phyloP scores from a whole-genome alignment of 1,284 basidiomycete species.

The Apiotrichum akiyoshidainum region DNA sequence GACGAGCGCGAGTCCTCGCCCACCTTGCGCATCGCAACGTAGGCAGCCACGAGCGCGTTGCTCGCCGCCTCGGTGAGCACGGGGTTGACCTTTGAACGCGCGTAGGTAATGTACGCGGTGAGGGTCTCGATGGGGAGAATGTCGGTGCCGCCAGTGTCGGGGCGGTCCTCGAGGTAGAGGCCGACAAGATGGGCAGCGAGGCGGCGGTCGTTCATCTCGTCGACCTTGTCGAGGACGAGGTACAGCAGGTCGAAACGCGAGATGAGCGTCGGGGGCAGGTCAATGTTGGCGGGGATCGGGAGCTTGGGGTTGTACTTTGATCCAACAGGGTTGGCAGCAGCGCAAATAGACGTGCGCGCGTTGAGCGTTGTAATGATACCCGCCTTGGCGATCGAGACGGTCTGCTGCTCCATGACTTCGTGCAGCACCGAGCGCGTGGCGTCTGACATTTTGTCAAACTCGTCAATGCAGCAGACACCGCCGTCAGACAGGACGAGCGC shows the following conservation, averaged over 20 bases:
- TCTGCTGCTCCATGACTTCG: slow-evolving; percentile 99
- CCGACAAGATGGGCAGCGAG: slow-evolving; percentile 91
- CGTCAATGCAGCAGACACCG: slow-evolving; percentile 98
- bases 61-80: slow-evolving; percentile 83
- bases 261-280: slow-evolving; percentile 94
- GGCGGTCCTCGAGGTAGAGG: slow-evolving; percentile 87
- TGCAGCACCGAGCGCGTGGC: slow-evolving; percentile 93
- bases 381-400: slow-evolving; percentile 98
- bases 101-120: slow-evolving; percentile 91
- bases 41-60: slow-evolving; percentile 77
- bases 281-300: slow-evolving; percentile 79
- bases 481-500: slow-evolving; percentile 95
- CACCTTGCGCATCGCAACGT: slow-evolving; percentile 90
- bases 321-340: slow-evolving; percentile 94
- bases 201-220: slow-evolving; percentile 82
- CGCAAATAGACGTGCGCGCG: slow-evolving; percentile 92
- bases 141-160: slow-evolving; percentile 66
- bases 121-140: slow-evolving; percentile 81
- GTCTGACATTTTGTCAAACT: slow-evolving; percentile 99
- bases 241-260: slow-evolving; percentile 98
- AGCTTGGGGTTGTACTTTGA: slow-evolving; percentile 89
- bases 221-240: slow-evolving; percentile 90
- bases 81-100: slow-evolving; percentile 82
- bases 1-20: slow-evolving; percentile 80
- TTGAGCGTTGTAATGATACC: slow-evolving; percentile 99